phyloP scores from a whole-genome alignment of 75 land plant species.

The Selaginella tamariscina region DNA sequence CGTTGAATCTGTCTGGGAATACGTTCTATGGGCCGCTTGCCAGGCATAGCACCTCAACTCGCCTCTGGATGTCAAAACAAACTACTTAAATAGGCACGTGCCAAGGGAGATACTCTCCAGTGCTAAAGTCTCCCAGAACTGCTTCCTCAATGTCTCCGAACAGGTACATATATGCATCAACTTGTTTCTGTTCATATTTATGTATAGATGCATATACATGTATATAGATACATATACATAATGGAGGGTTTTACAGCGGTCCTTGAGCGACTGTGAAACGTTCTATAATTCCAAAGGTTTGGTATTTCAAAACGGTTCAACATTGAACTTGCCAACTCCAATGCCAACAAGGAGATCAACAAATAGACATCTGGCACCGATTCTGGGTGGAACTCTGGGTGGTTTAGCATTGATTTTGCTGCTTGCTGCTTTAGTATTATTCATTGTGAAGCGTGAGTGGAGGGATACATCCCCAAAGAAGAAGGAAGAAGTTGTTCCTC shows the following conservation, averaged over 20 bases:
- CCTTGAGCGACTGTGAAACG: background rate
- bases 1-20: background rate
- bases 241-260: background rate
- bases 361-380: slow-evolving; percentile 5
- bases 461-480: background rate
- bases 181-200: too few species aligned
- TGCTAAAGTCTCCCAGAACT: background rate
- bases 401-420: slow-evolving; percentile 18
- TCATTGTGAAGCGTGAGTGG: slow-evolving; percentile 4
- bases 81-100: background rate
- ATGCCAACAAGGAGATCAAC: background rate
- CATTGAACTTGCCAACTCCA: slow-evolving; percentile 15
- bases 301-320: background rate
- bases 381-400: slow-evolving; percentile 16
- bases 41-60: background rate
- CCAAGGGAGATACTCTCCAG: background rate
- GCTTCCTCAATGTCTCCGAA: slow-evolving; percentile 1
- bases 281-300: background rate
- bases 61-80: background rate
- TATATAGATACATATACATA: background rate
- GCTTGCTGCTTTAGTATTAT: background rate
- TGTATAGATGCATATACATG: background rate
- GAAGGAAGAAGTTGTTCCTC: background rate
- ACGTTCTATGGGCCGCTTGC: slow-evolving; percentile 1
- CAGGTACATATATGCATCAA: slow-evolving; percentile 14